Percentiles rank a stretch among this genome's conserved stretches.
Conservation (phyloP, 2,329 filamentous ascomycete species). For the Scedosporium aurantiacum region DNA sequence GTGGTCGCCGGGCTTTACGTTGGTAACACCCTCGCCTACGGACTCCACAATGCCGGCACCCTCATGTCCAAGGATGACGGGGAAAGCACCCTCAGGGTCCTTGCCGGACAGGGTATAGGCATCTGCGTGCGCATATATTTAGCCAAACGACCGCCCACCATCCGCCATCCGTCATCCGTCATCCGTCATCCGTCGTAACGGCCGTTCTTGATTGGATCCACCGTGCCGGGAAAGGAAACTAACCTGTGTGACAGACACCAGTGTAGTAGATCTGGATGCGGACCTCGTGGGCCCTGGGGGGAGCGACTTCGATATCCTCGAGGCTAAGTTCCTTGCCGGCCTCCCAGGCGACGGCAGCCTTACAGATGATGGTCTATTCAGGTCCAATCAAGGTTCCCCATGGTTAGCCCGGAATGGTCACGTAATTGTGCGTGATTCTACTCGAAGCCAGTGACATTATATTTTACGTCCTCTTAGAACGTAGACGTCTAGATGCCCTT, state of each 20-base stretch:
- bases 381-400: neutral
- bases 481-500: too few species aligned
- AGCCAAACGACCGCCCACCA: neutral
- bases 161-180: too few species aligned
- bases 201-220: neutral
- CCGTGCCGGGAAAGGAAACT: neutral
- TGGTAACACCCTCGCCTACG: slow-evolving; percentile 87
- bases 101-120: slow-evolving; percentile 93
- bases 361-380: slow-evolving; percentile 79
- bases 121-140: slow-evolving; percentile 36
- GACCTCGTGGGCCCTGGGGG: slow-evolving; percentile 86
- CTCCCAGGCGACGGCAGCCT: slow-evolving; percentile 96
- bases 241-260: slow-evolving; percentile 96
- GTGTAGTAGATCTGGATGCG: slow-evolving; percentile 96
- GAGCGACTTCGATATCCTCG: slow-evolving; percentile 85
- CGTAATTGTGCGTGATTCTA: neutral
- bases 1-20: slow-evolving; percentile 86
- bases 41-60: slow-evolving; percentile 89
- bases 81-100: slow-evolving; percentile 92
- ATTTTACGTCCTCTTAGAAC: too few species aligned
- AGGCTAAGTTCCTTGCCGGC: slow-evolving; percentile 80
- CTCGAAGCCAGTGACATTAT: too few species aligned
- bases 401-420: neutral
- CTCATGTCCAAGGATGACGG: slow-evolving; percentile 80
- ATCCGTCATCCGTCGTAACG: neutral